Evolutionary conservation across 768 basidiomycete species (phyloP), one percentile per base, ranked within the genome.

Genomic region (Boletus vermiculosoides): DNA sequence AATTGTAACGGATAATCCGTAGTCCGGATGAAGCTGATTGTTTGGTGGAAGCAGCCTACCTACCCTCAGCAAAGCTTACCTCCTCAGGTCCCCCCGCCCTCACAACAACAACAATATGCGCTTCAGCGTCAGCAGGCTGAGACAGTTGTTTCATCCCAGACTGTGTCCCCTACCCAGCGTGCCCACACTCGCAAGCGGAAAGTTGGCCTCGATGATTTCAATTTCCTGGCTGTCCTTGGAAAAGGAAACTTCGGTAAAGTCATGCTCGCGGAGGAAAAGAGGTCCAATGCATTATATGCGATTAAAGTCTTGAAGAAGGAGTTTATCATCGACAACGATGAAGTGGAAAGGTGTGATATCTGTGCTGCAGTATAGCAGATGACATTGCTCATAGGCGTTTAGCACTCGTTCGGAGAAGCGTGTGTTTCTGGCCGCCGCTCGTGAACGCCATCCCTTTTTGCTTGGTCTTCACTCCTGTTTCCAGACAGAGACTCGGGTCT

Each of bases 281-380:
- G 81, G 72, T 83, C 86, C 50, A 92, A 85, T 64, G 85, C 83
- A 50, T 74, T 98, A 54, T 98, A 90, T 70, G 97, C 97, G n/a
- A 98, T 99, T 80, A 99, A 99, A 75, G 97, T 99, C n/a, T 71
- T 99, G 71, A 99, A 99, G 82, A 99, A 99, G 71, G 97, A 98
- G 75, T 98, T 99, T 70, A 98, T 99, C 72, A 98, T 99, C 66
- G 97, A 99, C 72, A 98, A 99, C 59, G 97, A 99, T 73, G 97
- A 98, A 79, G 94, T 99, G 4, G 97, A 98, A 76, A 97, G 94
- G 96, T 96, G 63, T 54, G 80, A 57, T 48, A 39, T 12, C 33
- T 18, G 54, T 44, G 13, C 23, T 23, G 31, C 40, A 33, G 54
- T 37, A 49, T 50, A 15, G 48, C n/a, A 50, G 25, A 50, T 39